Percentiles rank a stretch among this genome's conserved stretches.
Conservation (phyloP, 2,329 filamentous ascomycete genomes). For the Xylariales sp. region DNA sequence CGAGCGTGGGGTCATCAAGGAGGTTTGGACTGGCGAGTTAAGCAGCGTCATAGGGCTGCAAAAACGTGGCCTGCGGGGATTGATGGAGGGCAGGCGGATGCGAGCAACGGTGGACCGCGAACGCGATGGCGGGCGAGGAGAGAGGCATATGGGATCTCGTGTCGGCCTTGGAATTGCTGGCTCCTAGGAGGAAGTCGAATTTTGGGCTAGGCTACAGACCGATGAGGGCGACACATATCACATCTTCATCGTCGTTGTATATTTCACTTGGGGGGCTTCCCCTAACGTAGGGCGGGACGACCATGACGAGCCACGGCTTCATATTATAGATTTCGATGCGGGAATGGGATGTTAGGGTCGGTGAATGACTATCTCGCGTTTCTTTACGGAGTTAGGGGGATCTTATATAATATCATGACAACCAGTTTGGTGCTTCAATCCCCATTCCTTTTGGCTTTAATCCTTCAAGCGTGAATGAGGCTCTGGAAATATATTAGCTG, state of each 20-base stretch:
- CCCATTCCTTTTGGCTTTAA: too few species aligned
- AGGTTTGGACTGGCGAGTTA: constrained; percentile 83
- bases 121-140: constrained; percentile 47
- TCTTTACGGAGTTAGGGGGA: constrained; percentile 19
- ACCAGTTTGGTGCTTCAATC: not conserved
- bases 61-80: constrained; percentile 87
- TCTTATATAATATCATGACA: constrained; percentile 6
- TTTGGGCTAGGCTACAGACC: constrained; percentile 28
- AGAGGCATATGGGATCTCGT: constrained; percentile 46
- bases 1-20: constrained; percentile 60
- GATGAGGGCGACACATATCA: constrained; percentile 22
- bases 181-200: constrained; percentile 50
- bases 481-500: too few species aligned
- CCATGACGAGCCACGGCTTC: constrained; percentile 30
- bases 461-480: too few species aligned
- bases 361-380: constrained; percentile 17
- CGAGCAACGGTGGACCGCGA: constrained; percentile 51
- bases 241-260: constrained; percentile 11
- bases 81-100: constrained; percentile 94
- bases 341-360: constrained; percentile 28
- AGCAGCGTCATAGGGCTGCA: constrained; percentile 94
- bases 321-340: constrained; percentile 31
- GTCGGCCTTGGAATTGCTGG: constrained; percentile 67
- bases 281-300: constrained; percentile 18
- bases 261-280: constrained; percentile 9